A percentile compares a stretch with the other conserved stretches of the same genome.
phyloP scores from a whole-genome alignment of 2,329 filamentous ascomycete species.

The Xylaria sp. region DNA sequence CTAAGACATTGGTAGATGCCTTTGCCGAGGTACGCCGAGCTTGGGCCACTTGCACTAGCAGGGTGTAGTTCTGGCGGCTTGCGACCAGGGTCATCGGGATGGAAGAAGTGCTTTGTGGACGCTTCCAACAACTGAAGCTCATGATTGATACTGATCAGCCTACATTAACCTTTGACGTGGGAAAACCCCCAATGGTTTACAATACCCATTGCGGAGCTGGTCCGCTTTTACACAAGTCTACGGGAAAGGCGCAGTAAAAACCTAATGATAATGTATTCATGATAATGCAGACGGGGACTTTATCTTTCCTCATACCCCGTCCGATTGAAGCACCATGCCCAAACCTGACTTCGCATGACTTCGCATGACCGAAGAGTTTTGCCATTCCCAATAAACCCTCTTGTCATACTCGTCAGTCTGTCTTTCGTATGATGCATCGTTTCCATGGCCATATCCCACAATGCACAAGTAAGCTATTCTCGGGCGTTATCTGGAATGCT shows the following conservation, averaged over 20 bases:
- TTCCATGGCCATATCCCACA: slow-evolving; percentile 19
- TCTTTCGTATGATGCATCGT: slow-evolving; percentile 3
- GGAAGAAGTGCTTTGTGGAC: not conserved
- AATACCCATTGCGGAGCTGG: not conserved
- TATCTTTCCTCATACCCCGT: slow-evolving; percentile 17
- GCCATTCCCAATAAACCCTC: slow-evolving; percentile 15
- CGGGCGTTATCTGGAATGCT: not conserved
- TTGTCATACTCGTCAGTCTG: slow-evolving; percentile 14
- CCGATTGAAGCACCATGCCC: slow-evolving; percentile 17
- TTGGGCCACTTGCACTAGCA: slow-evolving; percentile 12
- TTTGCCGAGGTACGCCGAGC: slow-evolving; percentile 27
- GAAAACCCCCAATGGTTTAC: not conserved
- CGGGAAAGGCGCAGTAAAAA: not conserved
- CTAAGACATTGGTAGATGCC: not conserved
- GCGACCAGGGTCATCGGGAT: not conserved
- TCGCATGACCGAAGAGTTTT: slow-evolving; percentile 4
- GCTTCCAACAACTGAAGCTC: not conserved
- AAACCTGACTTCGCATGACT: slow-evolving; percentile 2
- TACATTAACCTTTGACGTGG: not conserved
- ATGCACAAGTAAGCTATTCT: slow-evolving; percentile 12
- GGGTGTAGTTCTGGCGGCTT: not conserved
- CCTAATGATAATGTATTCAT: slow-evolving; percentile 29
- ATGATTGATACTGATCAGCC: not conserved
- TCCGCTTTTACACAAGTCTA: not conserved
- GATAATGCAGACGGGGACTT: slow-evolving; percentile 23